Evolutionary conservation across 1,284 basidiomycete species (phyloP).

Genomic region (Sanghuangporus baumii): DNA sequence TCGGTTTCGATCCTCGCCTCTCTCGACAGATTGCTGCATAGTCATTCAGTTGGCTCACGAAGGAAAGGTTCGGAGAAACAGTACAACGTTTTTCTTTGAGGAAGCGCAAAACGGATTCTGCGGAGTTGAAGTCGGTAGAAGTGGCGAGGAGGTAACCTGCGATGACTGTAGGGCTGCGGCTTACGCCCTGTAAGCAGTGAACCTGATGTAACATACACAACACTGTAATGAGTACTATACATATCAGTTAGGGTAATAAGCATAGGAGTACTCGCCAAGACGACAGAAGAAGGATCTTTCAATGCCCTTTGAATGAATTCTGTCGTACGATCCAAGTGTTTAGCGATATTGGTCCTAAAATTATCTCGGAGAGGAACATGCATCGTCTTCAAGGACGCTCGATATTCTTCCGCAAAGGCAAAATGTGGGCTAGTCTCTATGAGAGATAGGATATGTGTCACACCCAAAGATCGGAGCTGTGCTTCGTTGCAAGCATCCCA

Average conservation of each 20-base stretch:
- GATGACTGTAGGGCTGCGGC: constrained; percentile 75
- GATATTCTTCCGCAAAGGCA: constrained; percentile 22
- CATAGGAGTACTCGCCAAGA: constrained; percentile 43
- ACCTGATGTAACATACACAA: constrained; percentile 51
- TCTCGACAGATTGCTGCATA: constrained; percentile 25
- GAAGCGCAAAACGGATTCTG: constrained; percentile 29
- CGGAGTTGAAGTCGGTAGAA: constrained; percentile 23
- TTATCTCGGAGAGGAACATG: constrained; percentile 32
- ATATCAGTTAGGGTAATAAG: background rate
- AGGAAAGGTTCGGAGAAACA: constrained; percentile 32
- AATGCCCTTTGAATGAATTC: constrained; percentile 37
- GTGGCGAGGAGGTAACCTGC: constrained; percentile 64
- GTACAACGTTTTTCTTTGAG: constrained; percentile 28
- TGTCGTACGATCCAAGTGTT: constrained; percentile 32
- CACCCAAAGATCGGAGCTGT: constrained; percentile 35
- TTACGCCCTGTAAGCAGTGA: constrained; percentile 79
- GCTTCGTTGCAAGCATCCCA: constrained; percentile 44
- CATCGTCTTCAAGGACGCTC: constrained; percentile 26
- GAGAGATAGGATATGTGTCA: constrained; percentile 37
- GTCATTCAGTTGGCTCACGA: constrained; percentile 31
- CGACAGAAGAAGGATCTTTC: constrained; percentile 39
- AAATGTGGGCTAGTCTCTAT: constrained; percentile 36
- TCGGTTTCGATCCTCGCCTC: background rate
- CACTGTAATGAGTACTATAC: background rate
- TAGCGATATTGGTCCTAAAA: constrained; percentile 27